Evolutionary conservation across 1,139 yeast species (phyloP).

Genomic region (Magnusiomyces tetraspermus): DNA sequence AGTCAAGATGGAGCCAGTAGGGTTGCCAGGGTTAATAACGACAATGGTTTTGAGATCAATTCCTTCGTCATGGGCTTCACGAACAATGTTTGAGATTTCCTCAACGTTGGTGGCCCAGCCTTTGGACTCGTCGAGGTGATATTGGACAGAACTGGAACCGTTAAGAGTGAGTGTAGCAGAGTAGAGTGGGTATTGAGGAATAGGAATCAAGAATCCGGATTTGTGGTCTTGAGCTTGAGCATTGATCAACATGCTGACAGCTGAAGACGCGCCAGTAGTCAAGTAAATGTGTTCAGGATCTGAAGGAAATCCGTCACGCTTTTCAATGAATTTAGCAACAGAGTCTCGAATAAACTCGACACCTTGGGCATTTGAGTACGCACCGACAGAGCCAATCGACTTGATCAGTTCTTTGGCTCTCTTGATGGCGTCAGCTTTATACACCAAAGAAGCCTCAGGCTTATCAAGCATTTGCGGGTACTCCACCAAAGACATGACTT

Average conservation of each 20-base stretch:
- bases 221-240: slow-evolving; percentile 56
- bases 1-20: slow-evolving; percentile 78
- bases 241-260: slow-evolving; percentile 67
- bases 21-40: slow-evolving; percentile 95
- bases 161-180: slow-evolving; percentile 84
- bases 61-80: slow-evolving; percentile 44
- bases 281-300: slow-evolving; percentile 65
- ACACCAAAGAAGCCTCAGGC: slow-evolving; percentile 31
- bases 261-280: slow-evolving; percentile 91
- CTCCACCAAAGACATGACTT: slow-evolving; percentile 75
- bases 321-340: slow-evolving; percentile 68
- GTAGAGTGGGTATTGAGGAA: slow-evolving; percentile 94
- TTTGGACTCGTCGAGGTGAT: slow-evolving; percentile 66
- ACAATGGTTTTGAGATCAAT: slow-evolving; percentile 70
- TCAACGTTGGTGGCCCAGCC: slow-evolving; percentile 77
- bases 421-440: slow-evolving; percentile 60
- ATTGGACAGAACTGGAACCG: slow-evolving; percentile 77
- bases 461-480: slow-evolving; percentile 59
- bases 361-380: slow-evolving; percentile 92
- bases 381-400: slow-evolving; percentile 77
- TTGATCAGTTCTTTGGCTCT: slow-evolving; percentile 56
- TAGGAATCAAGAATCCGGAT: slow-evolving; percentile 86
- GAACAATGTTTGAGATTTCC: slow-evolving; percentile 51
- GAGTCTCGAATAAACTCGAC: slow-evolving; percentile 58
- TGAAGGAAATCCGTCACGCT: slow-evolving; percentile 61